Percentiles rank a stretch among this genome's conserved stretches.
Conservation (phyloP, 1,284 basidiomycete species). For the Boletus sp. region DNA sequence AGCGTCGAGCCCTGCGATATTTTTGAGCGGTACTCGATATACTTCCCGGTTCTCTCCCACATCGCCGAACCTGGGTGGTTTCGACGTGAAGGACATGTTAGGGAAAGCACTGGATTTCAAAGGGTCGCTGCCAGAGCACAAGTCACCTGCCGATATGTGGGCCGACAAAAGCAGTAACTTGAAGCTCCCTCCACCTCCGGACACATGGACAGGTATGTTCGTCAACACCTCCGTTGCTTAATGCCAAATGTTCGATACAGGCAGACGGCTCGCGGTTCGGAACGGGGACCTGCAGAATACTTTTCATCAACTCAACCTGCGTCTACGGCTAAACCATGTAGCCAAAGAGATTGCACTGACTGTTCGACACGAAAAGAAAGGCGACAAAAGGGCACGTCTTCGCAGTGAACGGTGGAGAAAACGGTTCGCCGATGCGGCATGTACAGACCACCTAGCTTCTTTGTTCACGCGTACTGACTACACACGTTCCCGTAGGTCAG, state of each 20-base stretch:
- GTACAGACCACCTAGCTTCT: slow-evolving; percentile 13
- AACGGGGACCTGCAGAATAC: slow-evolving; percentile 40
- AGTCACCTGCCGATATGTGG: slow-evolving; percentile 41
- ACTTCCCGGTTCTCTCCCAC: slow-evolving; percentile 6
- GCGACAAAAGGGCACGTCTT: slow-evolving; percentile 36
- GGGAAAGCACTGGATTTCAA: slow-evolving; percentile 17
- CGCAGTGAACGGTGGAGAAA: slow-evolving; percentile 38
- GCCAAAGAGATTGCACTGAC: slow-evolving; percentile 46
- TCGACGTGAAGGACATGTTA: slow-evolving; percentile 18
- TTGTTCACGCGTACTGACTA: slow-evolving; percentile 12
- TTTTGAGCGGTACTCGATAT: slow-evolving; percentile 9
- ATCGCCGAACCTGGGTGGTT: neutral
- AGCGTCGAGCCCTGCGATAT: neutral
- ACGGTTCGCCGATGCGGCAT: slow-evolving; percentile 37
- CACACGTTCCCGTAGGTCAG: slow-evolving; percentile 41
- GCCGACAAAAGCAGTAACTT: slow-evolving; percentile 25
- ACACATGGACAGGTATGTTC: slow-evolving; percentile 32
- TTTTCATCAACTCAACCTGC: slow-evolving; percentile 49
- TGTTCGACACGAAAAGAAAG: slow-evolving; percentile 59
- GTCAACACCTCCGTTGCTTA: neutral
- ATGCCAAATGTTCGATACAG: slow-evolving; percentile 29
- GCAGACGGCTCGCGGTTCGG: slow-evolving; percentile 41
- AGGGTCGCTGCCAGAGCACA: slow-evolving; percentile 10
- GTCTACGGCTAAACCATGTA: slow-evolving; percentile 59
- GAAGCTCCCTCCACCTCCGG: slow-evolving; percentile 24